These are phyloP conservation scores for Chernovozyma sophiae-reginae DNA, from an alignment of 1,139 yeast species.

Conservation along the genomic window DNA sequence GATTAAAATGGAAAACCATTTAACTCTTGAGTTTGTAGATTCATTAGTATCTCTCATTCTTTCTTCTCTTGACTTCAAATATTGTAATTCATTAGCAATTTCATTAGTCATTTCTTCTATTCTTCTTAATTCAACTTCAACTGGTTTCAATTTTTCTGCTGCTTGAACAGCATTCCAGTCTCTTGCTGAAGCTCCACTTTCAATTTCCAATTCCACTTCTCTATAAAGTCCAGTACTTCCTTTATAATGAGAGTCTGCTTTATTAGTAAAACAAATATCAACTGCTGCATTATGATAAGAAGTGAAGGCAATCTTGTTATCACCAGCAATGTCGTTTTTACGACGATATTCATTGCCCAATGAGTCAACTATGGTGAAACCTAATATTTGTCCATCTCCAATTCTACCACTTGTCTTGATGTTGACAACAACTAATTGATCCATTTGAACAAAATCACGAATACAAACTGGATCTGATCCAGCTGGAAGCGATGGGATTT, in stretches of 20 bases:
- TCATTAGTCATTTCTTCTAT: constrained; percentile 82
- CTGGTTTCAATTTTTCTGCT: constrained; percentile 86
- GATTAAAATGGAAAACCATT: constrained; percentile 73
- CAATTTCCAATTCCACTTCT: constrained; percentile 84
- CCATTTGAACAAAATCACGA: constrained; percentile 83
- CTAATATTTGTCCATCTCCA: constrained; percentile 84
- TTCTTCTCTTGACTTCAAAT: constrained; percentile 83
- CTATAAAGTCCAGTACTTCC: constrained; percentile 40
- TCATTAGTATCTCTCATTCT: constrained; percentile 95
- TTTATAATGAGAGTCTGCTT: constrained; percentile 18
- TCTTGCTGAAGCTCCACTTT: constrained; percentile 94
- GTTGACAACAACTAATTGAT: constrained; percentile 81
- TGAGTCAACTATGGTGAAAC: constrained; percentile 57
- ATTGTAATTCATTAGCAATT: constrained; percentile 70
- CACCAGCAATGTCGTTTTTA: constrained; percentile 63
- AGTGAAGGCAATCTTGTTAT: constrained; percentile 72
- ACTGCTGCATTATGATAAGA: constrained; percentile 79
- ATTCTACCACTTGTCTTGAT: constrained; percentile 65
- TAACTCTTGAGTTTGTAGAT: constrained; percentile 82
- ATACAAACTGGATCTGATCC: constrained; percentile 55
- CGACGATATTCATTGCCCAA: constrained; percentile 69
- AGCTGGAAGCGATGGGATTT: constrained; percentile 30
- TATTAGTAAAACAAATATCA: constrained; percentile 86
- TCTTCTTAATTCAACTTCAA: constrained; percentile 82
- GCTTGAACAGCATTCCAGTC: constrained; percentile 97